Percentiles rank a stretch among this genome's conserved stretches.
Evolutionary conservation across 2,329 filamentous ascomycete genomes (phyloP).

Genomic region (Neonectria coccinea): DNA sequence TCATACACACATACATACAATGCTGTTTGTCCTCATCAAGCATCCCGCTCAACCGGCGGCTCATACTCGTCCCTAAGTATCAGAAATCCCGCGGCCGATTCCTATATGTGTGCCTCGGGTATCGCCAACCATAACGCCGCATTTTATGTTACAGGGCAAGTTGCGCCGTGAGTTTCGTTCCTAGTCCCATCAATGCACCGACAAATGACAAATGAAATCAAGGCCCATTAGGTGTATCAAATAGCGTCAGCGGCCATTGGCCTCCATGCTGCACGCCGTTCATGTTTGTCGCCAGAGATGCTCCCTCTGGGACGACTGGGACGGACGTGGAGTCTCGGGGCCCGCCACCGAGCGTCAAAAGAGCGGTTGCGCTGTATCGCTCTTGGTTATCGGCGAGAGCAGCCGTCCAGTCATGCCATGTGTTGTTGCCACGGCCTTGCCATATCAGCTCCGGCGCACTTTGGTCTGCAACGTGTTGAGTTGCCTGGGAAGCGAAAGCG

Average conservation of each 20-base stretch:
- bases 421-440: conserved; percentile 55
- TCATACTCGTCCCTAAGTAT: conserved; percentile 7
- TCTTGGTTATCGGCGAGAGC: conserved; percentile 64
- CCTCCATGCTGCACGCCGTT: conserved; percentile 44
- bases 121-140: conserved; percentile 33
- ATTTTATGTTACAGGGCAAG: conserved; percentile 32
- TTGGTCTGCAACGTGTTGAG: conserved; percentile 49
- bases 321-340: conserved; percentile 35
- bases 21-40: conserved; percentile 27
- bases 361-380: conserved; percentile 61
- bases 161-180: background rate
- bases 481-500: conserved; percentile 54
- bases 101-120: conserved; percentile 24
- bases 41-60: conserved; percentile 28
- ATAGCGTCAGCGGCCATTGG: conserved; percentile 50
- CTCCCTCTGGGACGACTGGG: conserved; percentile 32
- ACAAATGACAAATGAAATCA: conserved; percentile 32
- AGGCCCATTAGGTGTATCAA: conserved; percentile 45
- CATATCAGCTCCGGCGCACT: conserved; percentile 49
- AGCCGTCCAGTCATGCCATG: conserved; percentile 67
- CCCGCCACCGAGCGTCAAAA: conserved; percentile 59
- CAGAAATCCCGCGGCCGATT: conserved; percentile 14
- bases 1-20: conserved; percentile 27
- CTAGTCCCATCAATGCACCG: background rate
- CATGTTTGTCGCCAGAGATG: conserved; percentile 40